Conservation (phyloP, 768 basidiomycete species). For the Lentinula sp. region DNA sequence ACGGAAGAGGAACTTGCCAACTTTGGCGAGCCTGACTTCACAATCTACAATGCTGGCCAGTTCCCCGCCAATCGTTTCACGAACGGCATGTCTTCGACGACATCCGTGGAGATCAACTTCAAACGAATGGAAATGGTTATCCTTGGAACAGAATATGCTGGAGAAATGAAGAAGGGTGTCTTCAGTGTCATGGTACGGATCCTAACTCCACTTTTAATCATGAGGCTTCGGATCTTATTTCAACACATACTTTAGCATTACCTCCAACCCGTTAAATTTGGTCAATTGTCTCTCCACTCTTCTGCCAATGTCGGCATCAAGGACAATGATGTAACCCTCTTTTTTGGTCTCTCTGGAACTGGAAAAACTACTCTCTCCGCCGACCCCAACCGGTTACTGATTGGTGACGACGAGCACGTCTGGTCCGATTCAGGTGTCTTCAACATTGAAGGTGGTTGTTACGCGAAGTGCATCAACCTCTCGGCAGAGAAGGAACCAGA, state of each 20-base stretch:
- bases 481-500: slow-evolving; percentile 97
- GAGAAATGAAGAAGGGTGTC: slow-evolving; percentile 99
- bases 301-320: slow-evolving; percentile 94
- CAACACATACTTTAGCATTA: slow-evolving; percentile 60
- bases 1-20: slow-evolving; percentile 88
- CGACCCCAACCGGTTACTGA: slow-evolving; percentile 88
- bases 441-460: slow-evolving; percentile 99
- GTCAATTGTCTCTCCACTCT: slow-evolving; percentile 95
- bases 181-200: slow-evolving; percentile 89
- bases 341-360: slow-evolving; percentile 98
- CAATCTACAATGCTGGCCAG: slow-evolving; percentile 99
- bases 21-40: slow-evolving; percentile 98
- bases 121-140: slow-evolving; percentile 99
- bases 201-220: neutral
- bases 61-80: slow-evolving; percentile 99
- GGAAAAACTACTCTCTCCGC: slow-evolving; percentile 99
- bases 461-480: slow-evolving; percentile 97
- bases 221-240: neutral
- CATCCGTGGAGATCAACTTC: slow-evolving; percentile 99
- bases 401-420: slow-evolving; percentile 99
- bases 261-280: slow-evolving; percentile 97
- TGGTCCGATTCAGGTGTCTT: slow-evolving; percentile 99
- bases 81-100: slow-evolving; percentile 98
- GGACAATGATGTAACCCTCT: slow-evolving; percentile 89
- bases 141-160: slow-evolving; percentile 95